A percentile compares a stretch with the other conserved stretches of the same genome.
Evolutionary conservation across 768 basidiomycete species (phyloP).

Genomic region (Punctularia strigosozonata): DNA sequence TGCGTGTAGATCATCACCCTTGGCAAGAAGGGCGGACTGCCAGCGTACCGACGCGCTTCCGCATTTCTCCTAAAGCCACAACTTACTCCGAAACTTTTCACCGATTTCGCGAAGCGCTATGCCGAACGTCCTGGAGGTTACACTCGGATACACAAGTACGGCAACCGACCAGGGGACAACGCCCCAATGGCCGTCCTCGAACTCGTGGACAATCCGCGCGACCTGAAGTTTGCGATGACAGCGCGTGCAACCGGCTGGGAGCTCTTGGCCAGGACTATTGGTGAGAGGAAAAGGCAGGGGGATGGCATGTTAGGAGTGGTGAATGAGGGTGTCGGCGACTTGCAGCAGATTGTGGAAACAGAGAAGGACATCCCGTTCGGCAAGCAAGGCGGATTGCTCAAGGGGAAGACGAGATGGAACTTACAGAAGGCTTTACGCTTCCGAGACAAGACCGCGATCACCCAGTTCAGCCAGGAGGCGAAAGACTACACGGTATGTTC

Average conservation of each 20-base stretch:
- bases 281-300: slow-evolving; percentile 37
- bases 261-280: slow-evolving; percentile 45
- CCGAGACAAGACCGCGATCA: slow-evolving; percentile 32
- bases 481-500: slow-evolving; percentile 53
- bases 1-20: slow-evolving; percentile 70
- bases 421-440: slow-evolving; percentile 63
- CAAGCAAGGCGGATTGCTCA: slow-evolving; percentile 35
- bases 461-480: slow-evolving; percentile 43
- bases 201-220: slow-evolving; percentile 88
- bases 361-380: no score
- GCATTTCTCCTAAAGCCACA: slow-evolving; percentile 67
- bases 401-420: slow-evolving; percentile 63
- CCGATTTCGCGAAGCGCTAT: slow-evolving; percentile 71
- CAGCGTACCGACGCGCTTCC: slow-evolving; percentile 59
- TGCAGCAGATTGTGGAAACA: slow-evolving; percentile 32
- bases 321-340: slow-evolving; percentile 35
- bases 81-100: slow-evolving; percentile 76
- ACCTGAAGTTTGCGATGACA: slow-evolving; percentile 81
- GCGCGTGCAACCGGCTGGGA: slow-evolving; percentile 86
- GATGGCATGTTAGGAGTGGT: slow-evolving; percentile 34
- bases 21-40: slow-evolving; percentile 73
- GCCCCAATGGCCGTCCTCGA: slow-evolving; percentile 88
- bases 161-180: slow-evolving; percentile 85
- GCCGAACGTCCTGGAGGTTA: slow-evolving; percentile 80
- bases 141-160: slow-evolving; percentile 87